Evolutionary conservation across 169 alveolate species (phyloP).

Genomic region (Besnoitia besnoiti): DNA sequence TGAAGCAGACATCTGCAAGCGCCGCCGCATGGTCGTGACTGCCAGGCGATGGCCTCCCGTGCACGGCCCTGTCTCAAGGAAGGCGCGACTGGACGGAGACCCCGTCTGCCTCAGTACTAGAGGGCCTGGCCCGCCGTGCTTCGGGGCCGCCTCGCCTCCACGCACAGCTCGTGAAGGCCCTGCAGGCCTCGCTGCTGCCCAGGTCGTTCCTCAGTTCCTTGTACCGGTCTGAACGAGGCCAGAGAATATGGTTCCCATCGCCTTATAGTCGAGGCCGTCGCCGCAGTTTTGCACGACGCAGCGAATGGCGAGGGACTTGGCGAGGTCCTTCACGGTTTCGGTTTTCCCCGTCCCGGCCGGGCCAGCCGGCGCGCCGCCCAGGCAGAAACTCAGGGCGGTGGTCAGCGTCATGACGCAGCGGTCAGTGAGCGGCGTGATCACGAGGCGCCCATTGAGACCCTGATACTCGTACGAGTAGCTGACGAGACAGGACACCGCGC

Average conservation of each 20-base stretch:
- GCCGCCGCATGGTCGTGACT: too few relatives aligned
- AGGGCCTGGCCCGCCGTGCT: too few relatives aligned
- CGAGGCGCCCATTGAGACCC: conserved; percentile 94
- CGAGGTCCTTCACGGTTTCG: conserved; percentile 95
- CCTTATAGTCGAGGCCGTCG: conserved; percentile 88
- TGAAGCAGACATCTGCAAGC: too few relatives aligned
- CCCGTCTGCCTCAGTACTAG: background rate
- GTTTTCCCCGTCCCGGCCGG: conserved; percentile 97
- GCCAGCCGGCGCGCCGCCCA: conserved; percentile 97
- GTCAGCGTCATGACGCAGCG: conserved; percentile 95
- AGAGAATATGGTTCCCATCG: conserved; percentile 95
- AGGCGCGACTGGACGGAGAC: too few relatives aligned
- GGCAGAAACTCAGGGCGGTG: conserved; percentile 90
- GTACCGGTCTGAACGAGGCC: conserved; percentile 83
- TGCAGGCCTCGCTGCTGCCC: too few relatives aligned
- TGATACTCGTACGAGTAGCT: conserved; percentile 95
- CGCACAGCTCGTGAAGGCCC: too few relatives aligned
- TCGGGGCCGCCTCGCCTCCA: too few relatives aligned
- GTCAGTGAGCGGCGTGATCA: conserved; percentile 94
- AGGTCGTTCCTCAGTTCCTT: too few relatives aligned
- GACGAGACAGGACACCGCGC: conserved; percentile 46
- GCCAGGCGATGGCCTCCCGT: too few relatives aligned
- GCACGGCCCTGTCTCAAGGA: too few relatives aligned
- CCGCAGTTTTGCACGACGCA: conserved; percentile 97
- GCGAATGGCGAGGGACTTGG: conserved; percentile 94